A percentile compares a stretch with the other conserved stretches of the same genome.
phyloP scores from a whole-genome alignment of 345 rosid genomes.

The Trapa incisa region DNA sequence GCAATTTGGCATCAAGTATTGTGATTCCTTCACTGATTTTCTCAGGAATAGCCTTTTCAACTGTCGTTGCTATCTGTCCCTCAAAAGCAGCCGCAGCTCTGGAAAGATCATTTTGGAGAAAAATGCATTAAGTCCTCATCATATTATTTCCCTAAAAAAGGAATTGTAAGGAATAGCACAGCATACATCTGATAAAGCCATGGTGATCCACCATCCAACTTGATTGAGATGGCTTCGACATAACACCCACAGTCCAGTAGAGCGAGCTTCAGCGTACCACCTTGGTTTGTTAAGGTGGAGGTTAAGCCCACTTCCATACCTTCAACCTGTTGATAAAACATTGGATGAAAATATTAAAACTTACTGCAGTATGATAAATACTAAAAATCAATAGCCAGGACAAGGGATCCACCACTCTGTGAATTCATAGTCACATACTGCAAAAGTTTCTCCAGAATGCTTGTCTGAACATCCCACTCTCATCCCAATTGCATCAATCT shows the following conservation, averaged over 20 bases:
- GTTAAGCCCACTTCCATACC: constrained; percentile 40
- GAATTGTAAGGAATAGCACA: constrained; percentile 1
- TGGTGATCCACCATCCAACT: constrained; percentile 67
- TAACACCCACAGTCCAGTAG: constrained; percentile 31
- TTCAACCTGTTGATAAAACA: constrained; percentile 35
- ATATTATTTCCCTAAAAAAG: not conserved
- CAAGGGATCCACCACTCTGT: not conserved
- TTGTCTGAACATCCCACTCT: not conserved
- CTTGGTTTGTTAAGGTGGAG: constrained; percentile 23
- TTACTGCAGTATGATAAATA: not conserved
- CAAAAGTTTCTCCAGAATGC: not conserved
- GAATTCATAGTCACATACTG: not conserved
- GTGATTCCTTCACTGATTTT: constrained; percentile 40
- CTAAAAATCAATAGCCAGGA: not conserved
- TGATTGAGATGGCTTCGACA: constrained; percentile 42
- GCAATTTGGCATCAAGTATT: constrained; percentile 44
- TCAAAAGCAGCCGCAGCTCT: constrained; percentile 57
- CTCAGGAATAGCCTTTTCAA: constrained; percentile 39
- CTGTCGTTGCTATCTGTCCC: constrained; percentile 33
- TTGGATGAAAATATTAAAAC: not conserved
- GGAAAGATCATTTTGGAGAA: constrained; percentile 7
- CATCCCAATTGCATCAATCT: not conserved
- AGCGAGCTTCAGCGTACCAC: constrained; percentile 37
- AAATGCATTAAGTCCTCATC: not conserved
- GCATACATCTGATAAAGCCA: constrained; percentile 78